Conservation (phyloP, 164 flowering plant species). For the Vitis amurensis region DNA sequence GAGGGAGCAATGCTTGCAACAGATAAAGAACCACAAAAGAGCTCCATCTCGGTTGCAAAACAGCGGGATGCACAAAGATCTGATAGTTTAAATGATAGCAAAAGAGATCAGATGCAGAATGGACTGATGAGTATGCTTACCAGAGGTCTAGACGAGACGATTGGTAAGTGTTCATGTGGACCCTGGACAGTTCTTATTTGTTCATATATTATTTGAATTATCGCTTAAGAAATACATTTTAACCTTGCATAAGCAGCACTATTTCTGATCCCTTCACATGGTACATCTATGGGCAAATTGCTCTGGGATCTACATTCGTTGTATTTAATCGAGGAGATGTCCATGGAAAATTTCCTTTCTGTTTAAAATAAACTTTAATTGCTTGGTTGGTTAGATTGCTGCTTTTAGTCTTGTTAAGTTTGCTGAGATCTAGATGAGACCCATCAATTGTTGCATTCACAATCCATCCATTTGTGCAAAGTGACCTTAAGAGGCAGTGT, state of each 20-base stretch:
- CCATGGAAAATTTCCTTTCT: too few species aligned
- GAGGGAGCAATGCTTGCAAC: constrained; percentile 30
- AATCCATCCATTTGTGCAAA: too few species aligned
- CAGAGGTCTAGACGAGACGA: constrained; percentile 42
- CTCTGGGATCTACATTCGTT: neutral
- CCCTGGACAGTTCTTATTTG: neutral
- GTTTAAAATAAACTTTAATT: too few species aligned
- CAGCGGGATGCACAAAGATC: constrained; percentile 12
- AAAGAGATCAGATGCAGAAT: constrained; percentile 14
- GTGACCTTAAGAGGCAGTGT: too few species aligned
- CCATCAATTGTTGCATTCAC: too few species aligned
- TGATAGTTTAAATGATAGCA: constrained; percentile 16
- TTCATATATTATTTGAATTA: neutral
- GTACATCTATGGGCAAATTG: neutral
- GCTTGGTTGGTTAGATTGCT: too few species aligned
- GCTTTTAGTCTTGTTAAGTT: too few species aligned
- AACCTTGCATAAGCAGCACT: neutral
- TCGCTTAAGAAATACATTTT: neutral
- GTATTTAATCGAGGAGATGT: too few species aligned
- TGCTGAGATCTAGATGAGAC: too few species aligned
- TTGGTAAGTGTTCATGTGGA: constrained; percentile 37
- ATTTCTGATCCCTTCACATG: neutral
- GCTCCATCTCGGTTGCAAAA: constrained; percentile 5
- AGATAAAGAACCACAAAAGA: constrained; percentile 22
- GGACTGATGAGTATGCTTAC: constrained; percentile 36